Percentiles rank a stretch among this genome's conserved stretches.
phyloP scores from a whole-genome alignment of 139 green algal species.

The Chlamydomonas incerta region DNA sequence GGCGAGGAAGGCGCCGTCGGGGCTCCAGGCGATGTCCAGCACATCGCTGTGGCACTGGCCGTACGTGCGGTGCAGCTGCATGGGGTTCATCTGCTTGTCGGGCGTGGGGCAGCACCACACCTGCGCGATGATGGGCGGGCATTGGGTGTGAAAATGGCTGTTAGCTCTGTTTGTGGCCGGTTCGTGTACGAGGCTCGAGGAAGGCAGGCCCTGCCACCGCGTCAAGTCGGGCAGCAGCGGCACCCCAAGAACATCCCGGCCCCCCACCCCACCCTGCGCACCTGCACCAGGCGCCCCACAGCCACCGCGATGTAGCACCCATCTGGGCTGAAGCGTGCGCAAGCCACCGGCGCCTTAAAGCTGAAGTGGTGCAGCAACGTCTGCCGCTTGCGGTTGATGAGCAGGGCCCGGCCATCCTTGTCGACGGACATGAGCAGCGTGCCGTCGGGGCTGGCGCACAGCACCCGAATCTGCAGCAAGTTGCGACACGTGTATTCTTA shows the following conservation, averaged over 20 bases:
- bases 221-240: too few species aligned
- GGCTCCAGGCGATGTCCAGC: conserved; percentile 89
- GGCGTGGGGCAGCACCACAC: conserved; percentile 89
- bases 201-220: too few species aligned
- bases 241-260: too few species aligned
- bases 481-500: too few species aligned
- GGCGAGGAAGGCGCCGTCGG: conserved; percentile 11
- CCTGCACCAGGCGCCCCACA: conserved; percentile 89
- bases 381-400: conserved; percentile 80
- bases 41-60: conserved; percentile 87
- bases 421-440: conserved; percentile 90
- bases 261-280: conserved; percentile 17
- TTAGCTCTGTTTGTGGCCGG: too few species aligned
- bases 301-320: conserved; percentile 88
- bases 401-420: conserved; percentile 79
- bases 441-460: conserved; percentile 86
- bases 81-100: conserved; percentile 88
- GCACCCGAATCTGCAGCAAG: conserved; percentile 71
- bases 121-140: conserved; percentile 52
- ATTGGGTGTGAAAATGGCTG: neutral
- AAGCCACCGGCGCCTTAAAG: conserved; percentile 88
- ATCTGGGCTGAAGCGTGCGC: conserved; percentile 90
- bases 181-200: too few species aligned
- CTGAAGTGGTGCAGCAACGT: conserved; percentile 94
- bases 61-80: conserved; percentile 93